Evolutionary conservation across 257 asterid species (phyloP).

Genomic region (Perilla frutescens): DNA sequence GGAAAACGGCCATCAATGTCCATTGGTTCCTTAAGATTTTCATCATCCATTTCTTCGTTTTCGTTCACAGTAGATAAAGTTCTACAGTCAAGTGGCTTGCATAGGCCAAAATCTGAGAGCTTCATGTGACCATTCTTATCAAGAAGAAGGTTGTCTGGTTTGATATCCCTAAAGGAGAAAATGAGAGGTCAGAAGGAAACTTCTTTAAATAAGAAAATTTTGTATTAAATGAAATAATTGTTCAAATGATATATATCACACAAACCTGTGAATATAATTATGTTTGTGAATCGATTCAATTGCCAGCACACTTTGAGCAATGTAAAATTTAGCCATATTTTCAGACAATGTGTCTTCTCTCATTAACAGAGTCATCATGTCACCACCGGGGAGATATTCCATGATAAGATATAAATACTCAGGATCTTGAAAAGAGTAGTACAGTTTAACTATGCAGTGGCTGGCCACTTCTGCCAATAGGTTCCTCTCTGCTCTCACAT

Average conservation of each 20-base stretch:
- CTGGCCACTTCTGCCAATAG: constrained; percentile 93
- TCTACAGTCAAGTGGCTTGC: constrained; percentile 96
- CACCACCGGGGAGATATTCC: constrained; percentile 99
- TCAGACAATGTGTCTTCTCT: constrained; percentile 87
- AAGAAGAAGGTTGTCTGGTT: constrained; percentile 92
- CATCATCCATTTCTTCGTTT: constrained; percentile 72
- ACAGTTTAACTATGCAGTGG: constrained; percentile 85
- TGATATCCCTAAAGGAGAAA: constrained; percentile 69
- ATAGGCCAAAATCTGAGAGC: constrained; percentile 96
- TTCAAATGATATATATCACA: constrained; percentile 26
- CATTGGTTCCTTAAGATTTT: constrained; percentile 58
- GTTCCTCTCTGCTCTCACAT: constrained; percentile 93
- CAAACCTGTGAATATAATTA: constrained; percentile 86
- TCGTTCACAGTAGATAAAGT: constrained; percentile 71
- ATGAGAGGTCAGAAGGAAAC: constrained; percentile 42
- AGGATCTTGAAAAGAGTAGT: constrained; percentile 91
- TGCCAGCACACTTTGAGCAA: constrained; percentile 90
- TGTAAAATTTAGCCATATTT: constrained; percentile 79
- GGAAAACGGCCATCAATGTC: constrained; percentile 58
- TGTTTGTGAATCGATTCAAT: constrained; percentile 92
- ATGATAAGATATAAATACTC: constrained; percentile 88
- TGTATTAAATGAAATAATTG: constrained; percentile 8
- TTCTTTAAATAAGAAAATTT: not conserved
- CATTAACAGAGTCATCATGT: constrained; percentile 94
- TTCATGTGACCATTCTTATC: constrained; percentile 96